phyloP scores from a whole-genome alignment of 1,284 basidiomycete genomes.

The Tylopilus orsonianus region DNA sequence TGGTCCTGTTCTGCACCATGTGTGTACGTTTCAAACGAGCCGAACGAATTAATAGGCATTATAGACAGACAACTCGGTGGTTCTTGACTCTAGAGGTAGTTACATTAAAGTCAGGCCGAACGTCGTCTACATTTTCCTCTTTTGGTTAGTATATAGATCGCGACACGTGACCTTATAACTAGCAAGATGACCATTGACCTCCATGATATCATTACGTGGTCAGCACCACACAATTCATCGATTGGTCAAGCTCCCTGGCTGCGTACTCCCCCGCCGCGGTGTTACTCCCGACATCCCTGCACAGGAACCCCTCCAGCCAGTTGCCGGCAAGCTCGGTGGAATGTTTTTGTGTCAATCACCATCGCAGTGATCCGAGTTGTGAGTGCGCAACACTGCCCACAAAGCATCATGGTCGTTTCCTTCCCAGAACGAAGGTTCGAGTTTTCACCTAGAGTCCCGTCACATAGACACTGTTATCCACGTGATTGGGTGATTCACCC shows the following conservation, averaged over 20 bases:
- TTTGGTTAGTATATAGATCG: neutral
- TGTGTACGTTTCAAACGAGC: conserved; percentile 24
- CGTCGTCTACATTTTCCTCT: neutral
- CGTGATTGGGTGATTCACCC: too few species aligned
- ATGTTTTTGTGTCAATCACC: conserved; percentile 8
- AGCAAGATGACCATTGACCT: too few species aligned
- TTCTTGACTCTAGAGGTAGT: neutral
- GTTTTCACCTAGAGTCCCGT: neutral
- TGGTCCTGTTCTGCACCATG: conserved; percentile 57
- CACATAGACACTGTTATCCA: too few species aligned
- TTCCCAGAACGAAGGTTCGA: neutral
- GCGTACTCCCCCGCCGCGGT: too few species aligned
- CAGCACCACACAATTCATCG: too few species aligned
- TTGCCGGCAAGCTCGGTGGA: conserved; percentile 14
- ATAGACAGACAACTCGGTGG: neutral
- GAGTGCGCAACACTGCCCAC: too few species aligned
- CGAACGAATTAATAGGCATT: conserved; percentile 26
- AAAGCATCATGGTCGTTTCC: conserved; percentile 3
- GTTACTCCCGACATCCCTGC: neutral
- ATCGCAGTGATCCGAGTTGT: neutral
- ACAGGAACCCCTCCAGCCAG: neutral
- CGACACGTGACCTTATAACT: conserved; percentile 13
- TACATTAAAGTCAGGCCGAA: neutral
- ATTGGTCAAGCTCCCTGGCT: too few species aligned
- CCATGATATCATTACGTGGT: too few species aligned